phyloP scores from a whole-genome alignment of 2,329 filamentous ascomycete genomes.

The Aspergillus fumigatiaffinis region DNA sequence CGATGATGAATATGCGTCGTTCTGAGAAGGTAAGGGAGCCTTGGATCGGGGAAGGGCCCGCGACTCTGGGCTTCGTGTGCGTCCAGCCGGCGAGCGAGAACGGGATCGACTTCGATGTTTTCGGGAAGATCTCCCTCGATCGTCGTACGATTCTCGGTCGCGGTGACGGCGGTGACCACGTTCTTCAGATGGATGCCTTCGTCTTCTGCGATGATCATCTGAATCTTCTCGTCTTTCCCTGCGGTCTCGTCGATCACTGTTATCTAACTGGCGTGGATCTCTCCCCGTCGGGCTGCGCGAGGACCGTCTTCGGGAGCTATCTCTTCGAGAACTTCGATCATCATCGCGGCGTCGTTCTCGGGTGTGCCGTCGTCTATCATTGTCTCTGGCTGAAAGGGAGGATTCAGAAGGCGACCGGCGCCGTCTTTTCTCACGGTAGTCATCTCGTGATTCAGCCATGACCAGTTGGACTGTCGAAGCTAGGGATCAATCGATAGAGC shows the following conservation, averaged over 20 bases:
- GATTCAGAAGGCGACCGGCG: conserved; percentile 20
- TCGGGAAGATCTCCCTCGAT: conserved; percentile 20
- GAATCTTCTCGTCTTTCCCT: conserved; percentile 21
- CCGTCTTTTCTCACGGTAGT: conserved; percentile 17
- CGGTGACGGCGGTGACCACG: conserved; percentile 25
- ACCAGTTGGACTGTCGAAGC: background rate
- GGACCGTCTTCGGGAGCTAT: conserved; percentile 18
- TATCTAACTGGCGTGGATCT: conserved; percentile 18
- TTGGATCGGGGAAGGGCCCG: conserved; percentile 29
- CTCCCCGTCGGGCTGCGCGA: conserved; percentile 26
- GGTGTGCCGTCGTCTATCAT: conserved; percentile 20
- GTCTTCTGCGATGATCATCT: conserved; percentile 25
- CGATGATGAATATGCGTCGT: conserved; percentile 41
- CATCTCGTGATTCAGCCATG: conserved; percentile 26
- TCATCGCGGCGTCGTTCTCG: conserved; percentile 22
- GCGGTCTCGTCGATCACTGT: conserved; percentile 19
- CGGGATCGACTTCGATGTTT: conserved; percentile 22
- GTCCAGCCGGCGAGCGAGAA: conserved; percentile 25
- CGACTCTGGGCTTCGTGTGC: conserved; percentile 24
- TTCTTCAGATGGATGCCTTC: conserved; percentile 23
- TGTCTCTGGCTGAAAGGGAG: conserved; percentile 12
- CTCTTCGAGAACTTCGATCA: conserved; percentile 24
- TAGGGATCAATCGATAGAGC: background rate
- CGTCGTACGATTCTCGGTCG: conserved; percentile 15
- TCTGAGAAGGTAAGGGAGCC: conserved; percentile 44